Percentiles rank a stretch among this genome's conserved stretches.
These are phyloP conservation scores for Beauveria sp. DNA, from an alignment of 2,329 filamentous ascomycete genomes.

Conservation along the genomic window DNA sequence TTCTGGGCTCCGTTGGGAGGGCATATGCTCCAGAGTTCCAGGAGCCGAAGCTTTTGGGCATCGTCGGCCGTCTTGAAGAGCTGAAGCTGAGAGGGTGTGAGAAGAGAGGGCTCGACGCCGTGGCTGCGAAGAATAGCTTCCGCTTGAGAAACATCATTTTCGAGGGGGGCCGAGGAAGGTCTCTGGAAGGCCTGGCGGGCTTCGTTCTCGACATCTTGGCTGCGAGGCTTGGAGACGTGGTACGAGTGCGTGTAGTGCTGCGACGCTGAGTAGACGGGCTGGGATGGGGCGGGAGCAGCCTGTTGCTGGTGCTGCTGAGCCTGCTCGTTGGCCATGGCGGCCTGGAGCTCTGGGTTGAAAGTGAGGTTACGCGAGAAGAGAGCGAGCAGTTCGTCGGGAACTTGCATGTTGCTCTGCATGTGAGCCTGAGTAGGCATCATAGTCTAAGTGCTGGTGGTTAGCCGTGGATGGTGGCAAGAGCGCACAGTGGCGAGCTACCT, in stretches of 20 bases:
- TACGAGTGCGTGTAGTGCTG: slow-evolving; percentile 80
- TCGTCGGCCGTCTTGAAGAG: slow-evolving; percentile 71
- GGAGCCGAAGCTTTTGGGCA: slow-evolving; percentile 63
- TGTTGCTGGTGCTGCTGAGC: slow-evolving; percentile 21
- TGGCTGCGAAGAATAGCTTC: slow-evolving; percentile 56
- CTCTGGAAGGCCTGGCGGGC: slow-evolving; percentile 30
- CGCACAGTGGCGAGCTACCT: slow-evolving; percentile 2
- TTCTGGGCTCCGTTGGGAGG: slow-evolving; percentile 55
- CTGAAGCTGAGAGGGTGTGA: slow-evolving; percentile 68
- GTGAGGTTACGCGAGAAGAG: slow-evolving; percentile 73
- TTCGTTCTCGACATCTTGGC: slow-evolving; percentile 18
- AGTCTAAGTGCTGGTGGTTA: slow-evolving; percentile 14
- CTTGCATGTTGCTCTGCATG: slow-evolving; percentile 42
- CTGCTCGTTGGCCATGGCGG: slow-evolving; percentile 17
- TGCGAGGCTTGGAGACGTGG: slow-evolving; percentile 40
- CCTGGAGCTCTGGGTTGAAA: slow-evolving; percentile 40
- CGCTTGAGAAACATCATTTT: slow-evolving; percentile 40
- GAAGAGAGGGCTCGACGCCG: slow-evolving; percentile 59
- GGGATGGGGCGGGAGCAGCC: slow-evolving; percentile 11
- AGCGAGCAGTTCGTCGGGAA: slow-evolving; percentile 73
- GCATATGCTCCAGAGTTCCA: slow-evolving; percentile 80
- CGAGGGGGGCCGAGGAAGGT: slow-evolving; percentile 43
- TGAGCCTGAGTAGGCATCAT: slow-evolving; percentile 35
- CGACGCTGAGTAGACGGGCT: slow-evolving; percentile 63
- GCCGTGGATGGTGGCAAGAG: not conserved